Percentiles rank a stretch among this genome's conserved stretches.
Conservation (phyloP, 495 filamentous ascomycete genomes). For the Eremomyces bilateralis region DNA sequence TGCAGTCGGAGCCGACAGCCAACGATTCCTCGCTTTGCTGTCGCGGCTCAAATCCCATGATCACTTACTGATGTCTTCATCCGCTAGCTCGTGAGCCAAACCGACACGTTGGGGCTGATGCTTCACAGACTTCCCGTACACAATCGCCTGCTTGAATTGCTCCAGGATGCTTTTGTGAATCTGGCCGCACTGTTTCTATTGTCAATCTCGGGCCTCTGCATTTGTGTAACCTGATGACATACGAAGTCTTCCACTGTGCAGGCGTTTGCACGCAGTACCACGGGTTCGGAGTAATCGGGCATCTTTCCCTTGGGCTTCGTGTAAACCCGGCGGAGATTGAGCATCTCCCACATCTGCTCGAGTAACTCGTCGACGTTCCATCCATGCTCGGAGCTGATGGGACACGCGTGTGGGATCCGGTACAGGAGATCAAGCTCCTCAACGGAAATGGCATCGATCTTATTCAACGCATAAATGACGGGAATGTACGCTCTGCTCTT, state of each 20-base stretch:
- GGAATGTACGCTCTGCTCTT: conserved; percentile 93
- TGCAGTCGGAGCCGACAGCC: conserved; percentile 1
- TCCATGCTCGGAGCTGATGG: conserved; percentile 92
- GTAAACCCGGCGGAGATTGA: conserved; percentile 78
- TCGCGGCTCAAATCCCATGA: neutral
- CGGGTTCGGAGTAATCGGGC: conserved; percentile 80
- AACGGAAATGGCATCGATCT: conserved; percentile 95
- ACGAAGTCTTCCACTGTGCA: conserved; percentile 96
- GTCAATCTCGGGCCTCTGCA: conserved; percentile 5
- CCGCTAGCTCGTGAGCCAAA: conserved; percentile 70
- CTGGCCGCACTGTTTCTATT: conserved; percentile 59
- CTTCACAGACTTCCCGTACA: conserved; percentile 94
- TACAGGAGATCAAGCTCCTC: conserved; percentile 93
- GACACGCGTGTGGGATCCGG: conserved; percentile 86
- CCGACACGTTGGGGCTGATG: conserved; percentile 96
- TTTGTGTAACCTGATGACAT: conserved; percentile 20
- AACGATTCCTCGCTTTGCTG: no score
- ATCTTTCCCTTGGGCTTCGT: conserved; percentile 93
- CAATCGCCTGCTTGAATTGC: conserved; percentile 84
- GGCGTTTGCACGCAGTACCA: conserved; percentile 60
- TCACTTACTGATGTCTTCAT: conserved; percentile 88
- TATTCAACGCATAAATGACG: conserved; percentile 95
- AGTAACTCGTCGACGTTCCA: conserved; percentile 97
- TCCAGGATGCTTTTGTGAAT: conserved; percentile 94
- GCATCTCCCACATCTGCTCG: conserved; percentile 96